Conservation (phyloP, 208 protist genomes). For the Phytomonas francai region DNA sequence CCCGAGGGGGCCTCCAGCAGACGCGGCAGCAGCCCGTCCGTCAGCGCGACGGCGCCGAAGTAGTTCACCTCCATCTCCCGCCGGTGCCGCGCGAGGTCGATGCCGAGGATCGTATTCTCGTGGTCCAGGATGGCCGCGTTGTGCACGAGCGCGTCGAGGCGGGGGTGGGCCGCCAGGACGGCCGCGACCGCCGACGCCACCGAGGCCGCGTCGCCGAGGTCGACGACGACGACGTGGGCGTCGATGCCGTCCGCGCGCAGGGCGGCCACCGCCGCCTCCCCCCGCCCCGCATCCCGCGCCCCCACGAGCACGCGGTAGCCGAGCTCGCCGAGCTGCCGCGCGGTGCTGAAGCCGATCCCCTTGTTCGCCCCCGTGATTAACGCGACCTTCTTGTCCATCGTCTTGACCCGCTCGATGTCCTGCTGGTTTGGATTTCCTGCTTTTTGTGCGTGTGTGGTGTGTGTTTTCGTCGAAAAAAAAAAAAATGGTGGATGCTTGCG, state of each 20-base stretch:
- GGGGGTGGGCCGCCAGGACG: slow-evolving; percentile 30
- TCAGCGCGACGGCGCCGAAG: slow-evolving; percentile 48
- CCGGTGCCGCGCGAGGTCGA: slow-evolving; percentile 44
- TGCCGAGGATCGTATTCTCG: slow-evolving; percentile 25
- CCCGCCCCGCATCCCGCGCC: slow-evolving; percentile 40
- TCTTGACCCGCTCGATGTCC: no score
- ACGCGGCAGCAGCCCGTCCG: slow-evolving; percentile 60
- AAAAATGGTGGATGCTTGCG: no score
- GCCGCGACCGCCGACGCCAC: slow-evolving; percentile 34
- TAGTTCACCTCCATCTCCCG: slow-evolving; percentile 68
- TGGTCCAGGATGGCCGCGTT: slow-evolving; percentile 51
- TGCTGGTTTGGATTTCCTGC: no score
- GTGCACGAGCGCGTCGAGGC: slow-evolving; percentile 74
- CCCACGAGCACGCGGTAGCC: slow-evolving; percentile 68
- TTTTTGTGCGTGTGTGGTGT: slow-evolving; percentile 21
- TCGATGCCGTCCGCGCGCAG: slow-evolving; percentile 38
- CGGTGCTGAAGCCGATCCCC: slow-evolving; percentile 78
- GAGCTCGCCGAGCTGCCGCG: slow-evolving; percentile 44
- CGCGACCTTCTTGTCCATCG: slow-evolving; percentile 17
- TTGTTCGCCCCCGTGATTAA: slow-evolving; percentile 80
- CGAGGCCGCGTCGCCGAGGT: slow-evolving; percentile 35
- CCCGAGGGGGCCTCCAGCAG: slow-evolving; percentile 28
- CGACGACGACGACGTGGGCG: slow-evolving; percentile 40
- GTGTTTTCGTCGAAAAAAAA: slow-evolving; percentile 28
- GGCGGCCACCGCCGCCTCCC: slow-evolving; percentile 37